Evolutionary conservation across 768 basidiomycete genomes (phyloP).

Genomic region (Suillus fuscotomentosus): DNA sequence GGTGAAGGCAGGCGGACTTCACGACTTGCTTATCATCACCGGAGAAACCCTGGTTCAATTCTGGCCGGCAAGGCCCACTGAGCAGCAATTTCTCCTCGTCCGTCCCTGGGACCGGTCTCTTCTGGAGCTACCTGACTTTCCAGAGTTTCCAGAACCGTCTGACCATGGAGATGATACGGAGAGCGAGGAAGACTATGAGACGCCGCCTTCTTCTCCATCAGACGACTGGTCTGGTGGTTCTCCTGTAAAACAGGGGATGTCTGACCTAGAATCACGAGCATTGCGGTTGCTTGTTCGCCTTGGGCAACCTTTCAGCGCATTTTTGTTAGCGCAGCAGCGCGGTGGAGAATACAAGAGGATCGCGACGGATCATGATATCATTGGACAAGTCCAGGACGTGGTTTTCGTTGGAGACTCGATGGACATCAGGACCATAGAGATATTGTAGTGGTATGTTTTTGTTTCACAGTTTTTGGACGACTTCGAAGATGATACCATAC

Average conservation of each 20-base stretch:
- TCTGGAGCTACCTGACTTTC: neutral
- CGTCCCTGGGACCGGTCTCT: neutral
- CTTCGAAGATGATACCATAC: neutral
- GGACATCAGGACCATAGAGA: neutral
- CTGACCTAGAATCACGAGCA: neutral
- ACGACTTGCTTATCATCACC: neutral
- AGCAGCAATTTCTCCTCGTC: neutral
- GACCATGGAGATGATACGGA: neutral
- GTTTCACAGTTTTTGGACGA: neutral
- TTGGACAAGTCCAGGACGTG: neutral
- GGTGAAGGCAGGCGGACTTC: neutral
- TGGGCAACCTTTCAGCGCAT: neutral
- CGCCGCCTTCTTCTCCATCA: neutral
- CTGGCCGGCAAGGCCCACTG: neutral
- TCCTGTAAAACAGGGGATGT: neutral
- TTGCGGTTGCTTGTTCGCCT: neutral
- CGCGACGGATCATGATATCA: neutral
- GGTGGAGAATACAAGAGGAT: neutral
- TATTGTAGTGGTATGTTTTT: neutral
- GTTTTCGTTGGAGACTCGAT: neutral
- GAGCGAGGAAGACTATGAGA: neutral
- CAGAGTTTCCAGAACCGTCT: neutral
- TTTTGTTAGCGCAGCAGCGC: neutral
- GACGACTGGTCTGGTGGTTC: neutral
- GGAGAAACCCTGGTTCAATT: neutral